Conservation (phyloP, 345 rosid genomes). For the Brassica rapa region DNA sequence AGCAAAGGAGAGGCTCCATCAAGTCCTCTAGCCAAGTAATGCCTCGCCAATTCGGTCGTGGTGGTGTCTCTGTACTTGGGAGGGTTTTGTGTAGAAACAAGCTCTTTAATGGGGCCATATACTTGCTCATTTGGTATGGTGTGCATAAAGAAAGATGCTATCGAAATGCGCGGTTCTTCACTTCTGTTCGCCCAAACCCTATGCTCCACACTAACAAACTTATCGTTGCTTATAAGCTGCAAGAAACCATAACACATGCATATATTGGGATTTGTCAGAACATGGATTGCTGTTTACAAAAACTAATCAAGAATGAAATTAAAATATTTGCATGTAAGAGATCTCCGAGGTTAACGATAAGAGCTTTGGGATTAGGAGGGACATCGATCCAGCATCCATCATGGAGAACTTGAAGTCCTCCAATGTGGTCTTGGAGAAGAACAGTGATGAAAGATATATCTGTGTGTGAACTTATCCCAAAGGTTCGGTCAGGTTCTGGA, state of each 20-base stretch:
- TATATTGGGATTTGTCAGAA: constrained; percentile 10
- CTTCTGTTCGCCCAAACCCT: constrained; percentile 41
- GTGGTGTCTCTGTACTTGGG: background rate
- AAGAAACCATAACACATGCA: background rate
- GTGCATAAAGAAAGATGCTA: constrained; percentile 34
- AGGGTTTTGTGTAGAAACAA: constrained; percentile 40
- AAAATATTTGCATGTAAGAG: constrained; percentile 45
- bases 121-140: constrained; percentile 22
- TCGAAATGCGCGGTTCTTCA: constrained; percentile 43
- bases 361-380: constrained; percentile 46
- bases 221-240: constrained; percentile 48
- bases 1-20: constrained; percentile 35
- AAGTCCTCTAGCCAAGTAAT: constrained; percentile 36
- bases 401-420: constrained; percentile 57
- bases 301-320: background rate
- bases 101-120: background rate
- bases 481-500: constrained; percentile 51
- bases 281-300: background rate
- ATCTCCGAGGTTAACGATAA: constrained; percentile 55
- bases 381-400: constrained; percentile 52
- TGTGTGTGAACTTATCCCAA: constrained; percentile 47
- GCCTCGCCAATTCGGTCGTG: constrained; percentile 24
- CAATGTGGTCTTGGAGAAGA: constrained; percentile 58
- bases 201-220: constrained; percentile 49
- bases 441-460: constrained; percentile 52